Conservation (phyloP, 2,329 filamentous ascomycete genomes). For the Geosmithia morbida region DNA sequence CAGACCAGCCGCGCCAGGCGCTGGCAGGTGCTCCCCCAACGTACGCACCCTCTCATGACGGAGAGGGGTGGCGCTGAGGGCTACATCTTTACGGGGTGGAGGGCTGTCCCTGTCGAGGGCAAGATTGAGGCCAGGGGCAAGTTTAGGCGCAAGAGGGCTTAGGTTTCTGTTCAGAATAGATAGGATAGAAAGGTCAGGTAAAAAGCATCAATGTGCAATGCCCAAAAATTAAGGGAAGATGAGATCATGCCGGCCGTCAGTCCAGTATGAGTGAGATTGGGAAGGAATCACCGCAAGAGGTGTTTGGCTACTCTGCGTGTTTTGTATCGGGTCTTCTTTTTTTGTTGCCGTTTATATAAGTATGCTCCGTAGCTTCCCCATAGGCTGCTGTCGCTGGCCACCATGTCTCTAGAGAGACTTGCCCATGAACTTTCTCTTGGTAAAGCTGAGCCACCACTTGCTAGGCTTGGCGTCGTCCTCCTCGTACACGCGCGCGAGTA, state of each 20-base stretch:
- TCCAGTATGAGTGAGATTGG: not conserved
- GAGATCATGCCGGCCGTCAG: no score
- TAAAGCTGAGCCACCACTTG: constrained; percentile 98
- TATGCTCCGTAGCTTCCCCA: not conserved
- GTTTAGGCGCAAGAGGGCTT: constrained; percentile 53
- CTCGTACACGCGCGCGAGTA: constrained; percentile 78
- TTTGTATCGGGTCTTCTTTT: not conserved
- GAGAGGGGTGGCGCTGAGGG: constrained; percentile 76
- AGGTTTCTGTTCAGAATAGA: not conserved
- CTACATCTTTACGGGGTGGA: constrained; percentile 73
- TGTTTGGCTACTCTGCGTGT: not conserved
- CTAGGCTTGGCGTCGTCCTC: constrained; percentile 58
- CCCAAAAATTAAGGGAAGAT: no score
- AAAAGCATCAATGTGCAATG: not conserved
- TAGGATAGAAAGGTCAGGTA: not conserved
- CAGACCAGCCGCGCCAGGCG: constrained; percentile 66
- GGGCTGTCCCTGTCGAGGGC: constrained; percentile 66
- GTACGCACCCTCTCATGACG: constrained; percentile 93
- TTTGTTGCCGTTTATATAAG: not conserved
- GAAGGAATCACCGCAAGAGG: not conserved
- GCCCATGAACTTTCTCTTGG: constrained; percentile 99
- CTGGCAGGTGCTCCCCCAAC: constrained; percentile 84
- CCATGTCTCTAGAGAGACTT: constrained; percentile 52
- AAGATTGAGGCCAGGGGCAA: constrained; percentile 73
- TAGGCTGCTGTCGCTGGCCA: not conserved